Base-by-base conservation (phyloP, 768 basidiomycete genomes). In the Tylopilus plumbeoviolaceoides region DNA sequence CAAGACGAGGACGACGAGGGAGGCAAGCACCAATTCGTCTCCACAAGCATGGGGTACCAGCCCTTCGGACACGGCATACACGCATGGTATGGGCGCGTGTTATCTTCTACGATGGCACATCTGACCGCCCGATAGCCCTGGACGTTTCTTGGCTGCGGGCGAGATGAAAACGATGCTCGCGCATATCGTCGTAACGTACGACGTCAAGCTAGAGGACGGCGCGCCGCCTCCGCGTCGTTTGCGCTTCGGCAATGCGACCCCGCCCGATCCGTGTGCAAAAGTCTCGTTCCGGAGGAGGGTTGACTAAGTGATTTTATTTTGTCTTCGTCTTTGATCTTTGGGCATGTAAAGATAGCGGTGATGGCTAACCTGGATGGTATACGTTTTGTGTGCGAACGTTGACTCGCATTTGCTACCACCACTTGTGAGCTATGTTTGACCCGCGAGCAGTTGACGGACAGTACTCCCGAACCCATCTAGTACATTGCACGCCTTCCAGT, bases 91-190 rank as follows among this genome's bases (percentile, higher is more conserved):
- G 40, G 5, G 18, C n/a, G 6, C 21, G 14, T 17, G 1, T 31
- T 14, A 17, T 23, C 21, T 18, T 41, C 7, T 17, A 11, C 8
- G 3, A 21, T 7, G 9, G 9, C 25, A 28, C 28, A 18, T 1
- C 12, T 30, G n/a, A 21, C 30, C 23, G 1, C n/a, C 8, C n/a
- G n/a, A 11, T 30, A 53, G 52, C n/a, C 60, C 61, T 4, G 61
- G 60, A 9, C 70, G 79, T 11, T 78, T 79, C 61, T 72, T 79
- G 51, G 74, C 74, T 4, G 70, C 70, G 8, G 65, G 59, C 25
- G 67, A 73, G 51, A 57, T 82, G 63, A 80, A 81, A 59, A 60
- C 70, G 0, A 72, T 81, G 63, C 50, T 81, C 28, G 78, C 78
- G 2, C 67, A 77, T 48, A 46, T 80, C 7, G 55, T 81, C 15